Evolutionary conservation across 345 rosid genomes (phyloP).

Genomic region (Camelina hispida): DNA sequence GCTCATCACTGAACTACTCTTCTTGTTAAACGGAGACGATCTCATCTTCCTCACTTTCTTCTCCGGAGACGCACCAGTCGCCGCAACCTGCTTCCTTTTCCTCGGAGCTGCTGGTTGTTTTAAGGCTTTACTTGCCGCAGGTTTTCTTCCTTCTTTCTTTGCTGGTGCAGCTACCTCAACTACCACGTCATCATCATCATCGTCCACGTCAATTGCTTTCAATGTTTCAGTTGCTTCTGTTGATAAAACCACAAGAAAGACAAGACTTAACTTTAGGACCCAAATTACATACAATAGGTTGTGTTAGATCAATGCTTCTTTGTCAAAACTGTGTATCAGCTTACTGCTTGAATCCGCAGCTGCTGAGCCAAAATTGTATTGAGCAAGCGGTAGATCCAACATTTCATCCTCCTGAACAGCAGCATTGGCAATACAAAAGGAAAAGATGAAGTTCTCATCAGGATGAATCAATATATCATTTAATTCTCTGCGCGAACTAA

Average conservation of each 20-base stretch:
- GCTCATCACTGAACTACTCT: too few relatives aligned
- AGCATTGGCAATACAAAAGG: too few relatives aligned
- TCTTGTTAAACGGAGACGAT: too few relatives aligned
- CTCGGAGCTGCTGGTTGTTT: constrained; percentile 68
- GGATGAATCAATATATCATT: too few relatives aligned
- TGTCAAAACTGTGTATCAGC: background rate
- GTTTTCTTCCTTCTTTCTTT: constrained; percentile 55
- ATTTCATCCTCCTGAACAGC: constrained; percentile 53
- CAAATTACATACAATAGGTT: background rate
- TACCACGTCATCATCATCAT: constrained; percentile 47
- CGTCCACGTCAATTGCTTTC: constrained; percentile 41
- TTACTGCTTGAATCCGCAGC: constrained; percentile 46
- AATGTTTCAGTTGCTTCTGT: constrained; percentile 57
- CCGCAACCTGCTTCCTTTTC: constrained; percentile 65
- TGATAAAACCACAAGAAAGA: background rate
- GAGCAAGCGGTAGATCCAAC: constrained; percentile 68
- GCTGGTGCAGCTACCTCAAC: constrained; percentile 44
- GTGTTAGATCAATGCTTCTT: background rate
- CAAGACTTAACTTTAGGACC: background rate
- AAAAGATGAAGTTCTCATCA: too few relatives aligned
- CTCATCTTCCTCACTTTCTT: constrained; percentile 38
- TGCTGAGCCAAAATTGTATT: constrained; percentile 67
- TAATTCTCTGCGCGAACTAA: too few relatives aligned
- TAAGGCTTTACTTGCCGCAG: constrained; percentile 48
- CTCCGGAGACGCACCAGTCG: too few relatives aligned